These are phyloP conservation scores for Solanum tarapatanum DNA, from an alignment of 257 asterid genomes.

Conservation along the genomic window DNA sequence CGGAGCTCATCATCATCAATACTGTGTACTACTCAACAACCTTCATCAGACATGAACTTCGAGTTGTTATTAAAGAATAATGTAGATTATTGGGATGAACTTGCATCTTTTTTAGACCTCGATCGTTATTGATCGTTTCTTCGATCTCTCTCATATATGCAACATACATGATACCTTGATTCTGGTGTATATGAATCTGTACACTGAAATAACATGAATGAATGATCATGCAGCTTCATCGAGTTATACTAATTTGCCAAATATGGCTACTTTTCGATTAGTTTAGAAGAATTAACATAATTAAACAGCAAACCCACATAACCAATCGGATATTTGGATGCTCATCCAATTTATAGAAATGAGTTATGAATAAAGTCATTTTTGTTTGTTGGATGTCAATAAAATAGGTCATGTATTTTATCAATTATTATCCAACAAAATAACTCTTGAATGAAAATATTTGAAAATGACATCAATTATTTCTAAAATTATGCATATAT, in stretches of 20 bases:
- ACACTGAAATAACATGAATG: neutral
- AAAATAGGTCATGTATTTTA: neutral
- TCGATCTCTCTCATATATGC: neutral
- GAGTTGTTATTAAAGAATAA: constrained; percentile 13
- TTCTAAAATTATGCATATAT: neutral
- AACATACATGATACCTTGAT: neutral
- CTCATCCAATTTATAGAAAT: neutral
- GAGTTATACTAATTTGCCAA: neutral
- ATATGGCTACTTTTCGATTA: neutral
- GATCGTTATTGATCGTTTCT: neutral
- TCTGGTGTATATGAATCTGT: neutral
- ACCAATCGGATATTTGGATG: neutral
- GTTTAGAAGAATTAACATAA: neutral
- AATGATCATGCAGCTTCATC: neutral
- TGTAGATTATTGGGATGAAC: constrained; percentile 35
- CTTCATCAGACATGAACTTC: neutral
- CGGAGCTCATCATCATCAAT: neutral
- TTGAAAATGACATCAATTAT: neutral
- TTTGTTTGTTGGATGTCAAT: neutral
- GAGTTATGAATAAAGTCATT: neutral
- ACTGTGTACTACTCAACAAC: neutral
- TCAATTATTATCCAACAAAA: neutral
- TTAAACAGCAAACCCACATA: neutral
- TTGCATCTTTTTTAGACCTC: constrained; percentile 20
- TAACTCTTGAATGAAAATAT: neutral